Base-by-base conservation (phyloP, 228 moss, liverwort and hornwort species). In the Sphagnum fallax region DNA sequence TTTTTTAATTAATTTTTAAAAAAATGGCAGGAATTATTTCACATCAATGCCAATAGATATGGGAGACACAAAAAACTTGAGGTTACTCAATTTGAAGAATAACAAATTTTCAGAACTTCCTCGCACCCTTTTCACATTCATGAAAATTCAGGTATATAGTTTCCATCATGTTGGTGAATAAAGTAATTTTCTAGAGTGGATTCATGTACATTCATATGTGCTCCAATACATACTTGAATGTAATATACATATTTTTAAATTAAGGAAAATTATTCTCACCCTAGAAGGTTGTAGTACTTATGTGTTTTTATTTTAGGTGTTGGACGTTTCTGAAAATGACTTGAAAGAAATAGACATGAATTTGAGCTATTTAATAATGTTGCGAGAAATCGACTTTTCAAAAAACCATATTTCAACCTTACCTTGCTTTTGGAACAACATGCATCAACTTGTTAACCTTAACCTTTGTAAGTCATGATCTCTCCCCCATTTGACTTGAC, bases 51-150 rank as follows among this genome's bases (percentile, higher is more conserved):
- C 92, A 57, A 10, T 75, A 49, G 87, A 92, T 53, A 75, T 92
- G 73, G 79, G 75, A 65, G 92, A 89, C 69, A 79, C 87, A 6
- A 87, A 81, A 61, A 67, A 72, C 32, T 69, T 92, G 79, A 85
- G 75, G 65, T 73, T 85, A 60, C 51, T 92, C 0, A 83, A 77
- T 51, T 64, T 92, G 5, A 85, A 92, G 77, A 72, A 85, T 12
- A 92, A 92, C 73, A 75, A 78, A 59, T 92, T 92, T 52, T n/a
- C 71, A 53, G 89, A 87, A 60, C 73, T 89, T 52, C 92, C 92
- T 73, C 87, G 87, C 47, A 78, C 89, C 48, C 65, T 85, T 64
- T 92, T 78, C 61, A 77, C 89, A 50, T 88, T 92, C 52, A 63
- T 32, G 47, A 92, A 82, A 71, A 84, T 89, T 16, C 83, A 92